Percentiles rank a stretch among this genome's conserved stretches.
These are phyloP conservation scores for Suillus fuscotomentosus DNA, from an alignment of 768 basidiomycete genomes.

Conservation along the genomic window DNA sequence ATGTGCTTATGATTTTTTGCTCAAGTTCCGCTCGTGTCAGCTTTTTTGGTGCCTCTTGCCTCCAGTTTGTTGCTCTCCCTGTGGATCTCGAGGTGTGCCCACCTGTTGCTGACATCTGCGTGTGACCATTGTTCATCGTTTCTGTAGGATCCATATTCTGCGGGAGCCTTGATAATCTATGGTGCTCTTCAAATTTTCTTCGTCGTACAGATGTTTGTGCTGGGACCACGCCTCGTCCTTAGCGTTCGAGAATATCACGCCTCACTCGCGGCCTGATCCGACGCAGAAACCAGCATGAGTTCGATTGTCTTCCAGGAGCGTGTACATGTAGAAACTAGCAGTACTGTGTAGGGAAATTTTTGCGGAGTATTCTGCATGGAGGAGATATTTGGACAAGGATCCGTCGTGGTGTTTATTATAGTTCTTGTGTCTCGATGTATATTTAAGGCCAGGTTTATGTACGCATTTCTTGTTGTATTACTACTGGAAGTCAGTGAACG, in stretches of 20 bases:
- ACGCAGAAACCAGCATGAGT: not conserved
- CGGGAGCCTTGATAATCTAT: not conserved
- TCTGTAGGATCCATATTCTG: not conserved
- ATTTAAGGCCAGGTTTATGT: too few species aligned
- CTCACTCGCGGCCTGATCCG: not conserved
- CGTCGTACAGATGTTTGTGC: not conserved
- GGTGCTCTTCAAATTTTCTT: not conserved
- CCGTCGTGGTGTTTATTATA: too few species aligned
- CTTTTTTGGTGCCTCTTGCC: not conserved
- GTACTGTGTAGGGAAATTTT: not conserved
- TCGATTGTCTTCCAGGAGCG: not conserved
- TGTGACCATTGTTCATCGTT: not conserved
- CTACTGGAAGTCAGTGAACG: too few species aligned
- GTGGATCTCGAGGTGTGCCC: fast-evolving
- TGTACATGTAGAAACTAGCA: not conserved
- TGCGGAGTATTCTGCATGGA: not conserved
- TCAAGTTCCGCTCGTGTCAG: not conserved
- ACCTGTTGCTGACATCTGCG: not conserved
- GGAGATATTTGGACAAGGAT: too few species aligned
- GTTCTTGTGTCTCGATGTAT: too few species aligned
- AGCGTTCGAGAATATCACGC: not conserved
- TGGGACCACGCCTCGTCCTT: not conserved
- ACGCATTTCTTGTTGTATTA: too few species aligned
- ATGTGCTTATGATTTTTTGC: not conserved
- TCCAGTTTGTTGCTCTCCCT: not conserved